Evolutionary conservation across 2,329 filamentous ascomycete species (phyloP).

Genomic region (Neofusicoccum laricinum): DNA sequence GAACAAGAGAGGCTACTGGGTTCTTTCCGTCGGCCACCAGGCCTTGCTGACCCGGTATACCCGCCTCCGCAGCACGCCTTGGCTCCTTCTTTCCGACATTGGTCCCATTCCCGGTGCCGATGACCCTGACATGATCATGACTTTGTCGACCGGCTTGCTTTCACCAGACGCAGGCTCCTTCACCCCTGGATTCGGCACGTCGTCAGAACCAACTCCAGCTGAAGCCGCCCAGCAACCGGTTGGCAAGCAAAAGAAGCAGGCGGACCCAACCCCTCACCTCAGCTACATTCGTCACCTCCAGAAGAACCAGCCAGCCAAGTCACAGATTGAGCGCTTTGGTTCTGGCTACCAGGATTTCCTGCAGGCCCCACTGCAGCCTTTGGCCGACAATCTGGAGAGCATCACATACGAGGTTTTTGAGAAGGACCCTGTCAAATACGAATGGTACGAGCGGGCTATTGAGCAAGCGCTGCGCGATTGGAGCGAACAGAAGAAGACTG

Average conservation of each 20-base stretch:
- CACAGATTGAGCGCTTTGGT: conserved; percentile 64
- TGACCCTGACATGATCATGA: conserved; percentile 36
- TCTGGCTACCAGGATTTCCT: conserved; percentile 87
- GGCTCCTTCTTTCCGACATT: conserved; percentile 59
- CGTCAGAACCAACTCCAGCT: conserved; percentile 59
- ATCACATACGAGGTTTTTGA: conserved; percentile 99
- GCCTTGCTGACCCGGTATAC: conserved; percentile 56
- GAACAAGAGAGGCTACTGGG: conserved; percentile 58
- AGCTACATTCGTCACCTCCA: conserved; percentile 84
- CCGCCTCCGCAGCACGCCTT: conserved; percentile 56
- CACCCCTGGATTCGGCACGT: conserved; percentile 28
- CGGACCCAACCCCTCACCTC: conserved; percentile 63
- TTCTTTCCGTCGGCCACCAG: conserved; percentile 58
- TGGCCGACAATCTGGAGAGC: conserved; percentile 94
- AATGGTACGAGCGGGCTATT: conserved; percentile 88
- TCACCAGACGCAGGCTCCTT: conserved; percentile 42
- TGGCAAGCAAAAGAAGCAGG: conserved; percentile 46
- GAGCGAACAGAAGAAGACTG: conserved; percentile 65
- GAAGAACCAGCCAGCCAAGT: conserved; percentile 68
- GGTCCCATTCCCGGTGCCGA: conserved; percentile 53
- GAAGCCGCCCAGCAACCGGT: conserved; percentile 55
- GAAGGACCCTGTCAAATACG: conserved; percentile 96
- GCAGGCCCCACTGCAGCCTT: conserved; percentile 87
- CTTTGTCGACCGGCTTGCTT: conserved; percentile 34
- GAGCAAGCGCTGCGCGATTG: conserved; percentile 79